These are phyloP conservation scores for Solanum hybrid DNA, from an alignment of 305 asterid genomes.

Conservation along the genomic window DNA sequence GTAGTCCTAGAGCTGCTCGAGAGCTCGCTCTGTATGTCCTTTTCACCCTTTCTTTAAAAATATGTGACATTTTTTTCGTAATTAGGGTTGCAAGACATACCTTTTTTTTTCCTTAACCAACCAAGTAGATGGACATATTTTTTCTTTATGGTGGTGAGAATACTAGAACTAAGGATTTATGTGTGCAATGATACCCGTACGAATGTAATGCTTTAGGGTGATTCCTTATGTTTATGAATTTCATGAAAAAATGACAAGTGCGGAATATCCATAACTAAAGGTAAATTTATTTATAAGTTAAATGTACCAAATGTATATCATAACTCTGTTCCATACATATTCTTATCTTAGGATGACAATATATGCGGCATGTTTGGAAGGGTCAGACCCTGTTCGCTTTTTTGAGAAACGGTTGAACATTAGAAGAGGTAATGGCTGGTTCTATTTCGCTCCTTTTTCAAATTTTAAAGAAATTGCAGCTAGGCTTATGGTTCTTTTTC, in stretches of 20 bases:
- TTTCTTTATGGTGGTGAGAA: background rate
- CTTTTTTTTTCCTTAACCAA: background rate
- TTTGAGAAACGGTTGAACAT: conserved; percentile 59
- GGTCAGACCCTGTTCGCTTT: conserved; percentile 82
- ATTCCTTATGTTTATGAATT: background rate
- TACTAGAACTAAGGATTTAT: background rate
- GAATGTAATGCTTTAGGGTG: background rate
- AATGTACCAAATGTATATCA: background rate
- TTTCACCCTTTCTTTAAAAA: background rate
- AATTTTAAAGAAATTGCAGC: background rate
- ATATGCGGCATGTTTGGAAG: conserved; percentile 79
- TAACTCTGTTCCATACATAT: background rate
- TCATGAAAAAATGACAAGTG: background rate
- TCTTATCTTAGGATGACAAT: conserved; percentile 39
- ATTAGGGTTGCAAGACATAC: background rate
- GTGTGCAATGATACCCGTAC: background rate
- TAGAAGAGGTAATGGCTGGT: conserved; percentile 41
- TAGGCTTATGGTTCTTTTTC: background rate
- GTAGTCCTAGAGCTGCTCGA: conserved; percentile 84
- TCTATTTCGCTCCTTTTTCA: background rate
- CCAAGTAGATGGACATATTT: background rate
- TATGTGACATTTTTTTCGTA: background rate
- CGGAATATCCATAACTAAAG: background rate
- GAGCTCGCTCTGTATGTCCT: conserved; percentile 67
- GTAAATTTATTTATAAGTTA: background rate